Base-by-base conservation (phyloP, 2,329 filamentous ascomycete species). In the Septoria petroselini region DNA sequence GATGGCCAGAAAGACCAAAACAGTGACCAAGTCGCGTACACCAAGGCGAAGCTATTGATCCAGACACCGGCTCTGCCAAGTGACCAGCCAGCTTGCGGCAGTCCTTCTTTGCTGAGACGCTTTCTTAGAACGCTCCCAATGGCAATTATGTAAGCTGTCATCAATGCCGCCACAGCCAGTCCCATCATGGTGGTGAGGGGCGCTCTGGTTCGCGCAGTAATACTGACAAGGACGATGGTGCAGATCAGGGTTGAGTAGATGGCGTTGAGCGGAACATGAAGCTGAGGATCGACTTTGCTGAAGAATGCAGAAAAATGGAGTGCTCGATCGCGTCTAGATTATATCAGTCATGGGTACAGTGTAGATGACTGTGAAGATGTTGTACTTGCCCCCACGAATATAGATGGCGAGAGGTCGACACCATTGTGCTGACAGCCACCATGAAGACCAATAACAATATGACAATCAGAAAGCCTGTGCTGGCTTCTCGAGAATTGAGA, bases 1-100 rank as follows among this genome's bases (percentile, higher is more conserved):
- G 65, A 58, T 0, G 77, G 77, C 70, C 69, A 72, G 55, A 69
- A 66, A 7, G 61, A 62, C 68, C 68, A 72, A 56, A 72, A 60
- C 48, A 70, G 67, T 0, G 62, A 60, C 46, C 68, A 67, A 14
- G 53, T 19, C 1, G 66, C 50, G 48, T 72, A 73, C 2, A 62
- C 9, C 7, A 72, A 45, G 1, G 64, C 67, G 6, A 71, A 34
- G 3, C 59, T 53, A 35, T 73, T 74, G 47, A 73, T 50, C 4
- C 61, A 53, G 2, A 68, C 48, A n/a, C 70, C 70, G n/a, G 54
- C 64, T 17, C 53, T 57, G 2, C 71, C 71, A 5, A 73, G 59
- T 12, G 61, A 64, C 65, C 69, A 73, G 11, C 63, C 60, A 9
- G 64, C 65, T 7, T 51, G 60, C 0, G 70, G 71, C 0, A 76